Conservation (phyloP, 2,329 filamentous ascomycete species). For the Colletotrichum sp. region DNA sequence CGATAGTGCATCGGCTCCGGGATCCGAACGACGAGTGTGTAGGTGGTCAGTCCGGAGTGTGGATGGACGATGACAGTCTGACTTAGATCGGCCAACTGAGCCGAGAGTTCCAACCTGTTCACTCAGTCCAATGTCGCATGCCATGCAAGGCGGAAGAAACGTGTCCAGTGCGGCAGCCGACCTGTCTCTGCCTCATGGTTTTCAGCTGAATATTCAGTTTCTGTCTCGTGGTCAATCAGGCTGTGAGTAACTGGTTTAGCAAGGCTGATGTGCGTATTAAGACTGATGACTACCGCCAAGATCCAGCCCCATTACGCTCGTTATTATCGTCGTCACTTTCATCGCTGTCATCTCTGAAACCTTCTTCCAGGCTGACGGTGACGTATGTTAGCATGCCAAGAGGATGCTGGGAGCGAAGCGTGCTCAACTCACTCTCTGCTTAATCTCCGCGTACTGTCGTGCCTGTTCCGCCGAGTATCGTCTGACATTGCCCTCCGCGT, state of each 20-base stretch:
- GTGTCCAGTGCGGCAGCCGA: background rate
- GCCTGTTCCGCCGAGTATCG: constrained; percentile 38
- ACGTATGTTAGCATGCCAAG: constrained; percentile 6
- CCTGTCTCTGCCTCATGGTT: background rate
- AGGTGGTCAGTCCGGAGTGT: background rate
- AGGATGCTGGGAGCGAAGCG: background rate
- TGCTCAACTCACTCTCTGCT: constrained; percentile 69
- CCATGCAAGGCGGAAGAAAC: background rate
- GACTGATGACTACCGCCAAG: constrained; percentile 13
- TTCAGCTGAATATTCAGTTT: background rate
- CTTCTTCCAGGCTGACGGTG: constrained; percentile 60
- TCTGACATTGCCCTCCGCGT: constrained; percentile 44
- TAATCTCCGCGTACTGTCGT: constrained; percentile 64
- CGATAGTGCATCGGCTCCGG: background rate
- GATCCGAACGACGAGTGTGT: background rate
- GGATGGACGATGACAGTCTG: background rate
- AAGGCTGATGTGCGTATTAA: constrained; percentile 11
- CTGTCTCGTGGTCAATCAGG: background rate
- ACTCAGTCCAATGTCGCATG: background rate
- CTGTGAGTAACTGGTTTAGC: background rate
- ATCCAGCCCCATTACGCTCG: constrained; percentile 20
- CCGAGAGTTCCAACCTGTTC: background rate
- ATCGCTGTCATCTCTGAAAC: constrained; percentile 52
- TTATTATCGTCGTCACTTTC: constrained; percentile 37
- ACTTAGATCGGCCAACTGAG: background rate